Evolutionary conservation across 2,329 filamentous ascomycete species (phyloP).

Genomic region (Fusarium zealandicum): DNA sequence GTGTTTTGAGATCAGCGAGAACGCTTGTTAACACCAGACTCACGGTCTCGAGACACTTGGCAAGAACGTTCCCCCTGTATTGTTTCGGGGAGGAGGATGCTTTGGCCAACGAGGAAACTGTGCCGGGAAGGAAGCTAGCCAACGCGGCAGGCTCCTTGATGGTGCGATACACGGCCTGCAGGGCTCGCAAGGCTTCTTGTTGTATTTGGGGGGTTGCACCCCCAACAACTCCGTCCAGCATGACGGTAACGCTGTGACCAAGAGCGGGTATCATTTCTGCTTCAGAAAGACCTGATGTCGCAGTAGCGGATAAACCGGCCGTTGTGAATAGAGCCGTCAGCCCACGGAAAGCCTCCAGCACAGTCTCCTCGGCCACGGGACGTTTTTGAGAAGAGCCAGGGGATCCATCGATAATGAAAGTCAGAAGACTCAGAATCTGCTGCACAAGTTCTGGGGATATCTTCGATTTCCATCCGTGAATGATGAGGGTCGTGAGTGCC

Average conservation of each 20-base stretch:
- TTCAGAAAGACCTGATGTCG: conserved; percentile 59
- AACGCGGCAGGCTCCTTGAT: conserved; percentile 77
- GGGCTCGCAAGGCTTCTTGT: conserved; percentile 69
- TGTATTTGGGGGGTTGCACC: conserved; percentile 73
- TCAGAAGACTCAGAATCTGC: conserved; percentile 85
- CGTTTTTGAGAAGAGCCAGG: conserved; percentile 59
- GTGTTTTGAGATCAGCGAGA: conserved; percentile 64
- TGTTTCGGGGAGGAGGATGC: conserved; percentile 73
- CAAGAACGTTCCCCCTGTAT: conserved; percentile 65
- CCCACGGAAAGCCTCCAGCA: conserved; percentile 73
- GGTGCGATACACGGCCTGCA: conserved; percentile 67
- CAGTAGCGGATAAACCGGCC: conserved; percentile 58
- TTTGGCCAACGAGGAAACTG: conserved; percentile 81
- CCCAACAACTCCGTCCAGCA: conserved; percentile 76
- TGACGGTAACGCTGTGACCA: conserved; percentile 81
- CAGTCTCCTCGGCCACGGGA: conserved; percentile 74
- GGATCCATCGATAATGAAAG: conserved; percentile 78
- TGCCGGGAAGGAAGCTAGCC: conserved; percentile 86
- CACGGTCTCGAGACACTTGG: conserved; percentile 66
- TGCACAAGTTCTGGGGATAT: conserved; percentile 77
- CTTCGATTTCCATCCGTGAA: conserved; percentile 78
- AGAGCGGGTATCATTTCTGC: conserved; percentile 75
- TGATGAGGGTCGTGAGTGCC: conserved; percentile 76
- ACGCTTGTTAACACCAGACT: conserved; percentile 61
- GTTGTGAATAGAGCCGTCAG: conserved; percentile 71